Conservation (phyloP, 2,329 filamentous ascomycete genomes). For the Cladosporium phlei region DNA sequence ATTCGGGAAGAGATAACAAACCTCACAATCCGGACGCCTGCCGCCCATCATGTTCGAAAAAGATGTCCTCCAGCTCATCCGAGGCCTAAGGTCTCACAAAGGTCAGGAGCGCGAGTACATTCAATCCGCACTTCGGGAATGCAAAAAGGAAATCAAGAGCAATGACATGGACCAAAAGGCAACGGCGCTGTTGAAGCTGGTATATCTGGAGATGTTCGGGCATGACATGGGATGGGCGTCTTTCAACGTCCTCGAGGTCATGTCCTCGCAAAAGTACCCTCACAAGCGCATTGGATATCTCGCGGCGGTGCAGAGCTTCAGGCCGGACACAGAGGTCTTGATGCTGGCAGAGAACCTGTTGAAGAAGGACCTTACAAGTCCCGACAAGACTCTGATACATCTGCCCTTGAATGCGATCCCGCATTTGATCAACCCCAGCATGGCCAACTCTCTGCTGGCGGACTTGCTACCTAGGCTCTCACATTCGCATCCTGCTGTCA, state of each 20-base stretch:
- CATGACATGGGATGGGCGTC: slow-evolving; percentile 99
- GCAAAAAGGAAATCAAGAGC: slow-evolving; percentile 82
- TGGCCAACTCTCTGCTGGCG: slow-evolving; percentile 81
- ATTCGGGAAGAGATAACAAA: background rate
- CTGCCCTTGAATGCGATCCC: slow-evolving; percentile 87
- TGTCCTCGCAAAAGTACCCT: slow-evolving; percentile 91
- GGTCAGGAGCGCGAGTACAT: slow-evolving; percentile 94
- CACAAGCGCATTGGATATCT: slow-evolving; percentile 96
- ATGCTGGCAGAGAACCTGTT: slow-evolving; percentile 96
- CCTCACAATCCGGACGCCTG: background rate
- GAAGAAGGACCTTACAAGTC: slow-evolving; percentile 83
- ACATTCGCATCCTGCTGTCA: slow-evolving; percentile 77
- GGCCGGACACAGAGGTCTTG: slow-evolving; percentile 89
- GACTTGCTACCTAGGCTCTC: slow-evolving; percentile 82
- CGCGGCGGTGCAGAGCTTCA: slow-evolving; percentile 91
- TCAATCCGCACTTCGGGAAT: slow-evolving; percentile 89
- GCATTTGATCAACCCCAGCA: slow-evolving; percentile 86
- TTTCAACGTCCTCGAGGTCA: slow-evolving; percentile 97
- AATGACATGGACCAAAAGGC: slow-evolving; percentile 98
- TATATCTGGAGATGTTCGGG: slow-evolving; percentile 98
- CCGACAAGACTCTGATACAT: slow-evolving; percentile 70
- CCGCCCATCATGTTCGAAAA: slow-evolving; percentile 80
- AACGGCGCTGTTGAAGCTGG: slow-evolving; percentile 87
- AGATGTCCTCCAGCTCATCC: slow-evolving; percentile 96
- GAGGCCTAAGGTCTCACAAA: slow-evolving; percentile 91